A percentile compares a stretch with the other conserved stretches of the same genome.
These are phyloP conservation scores for Allantophomopsis cytisporea DNA, from an alignment of 2,329 filamentous ascomycete genomes.

Conservation along the genomic window DNA sequence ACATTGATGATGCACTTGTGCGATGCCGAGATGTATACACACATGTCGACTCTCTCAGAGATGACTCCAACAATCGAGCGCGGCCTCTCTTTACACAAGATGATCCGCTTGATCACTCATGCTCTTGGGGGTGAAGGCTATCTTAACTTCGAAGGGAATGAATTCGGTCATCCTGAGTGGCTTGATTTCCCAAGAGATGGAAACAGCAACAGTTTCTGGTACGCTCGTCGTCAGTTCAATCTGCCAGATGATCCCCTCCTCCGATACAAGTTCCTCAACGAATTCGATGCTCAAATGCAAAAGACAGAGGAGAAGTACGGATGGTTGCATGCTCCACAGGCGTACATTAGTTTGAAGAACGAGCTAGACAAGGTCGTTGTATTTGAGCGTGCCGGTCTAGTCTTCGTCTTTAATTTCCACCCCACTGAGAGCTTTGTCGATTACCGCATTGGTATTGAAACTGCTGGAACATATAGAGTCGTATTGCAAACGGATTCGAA, in stretches of 20 bases:
- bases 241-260: slow-evolving; percentile 75
- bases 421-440: slow-evolving; percentile 74
- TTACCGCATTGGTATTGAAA: slow-evolving; percentile 82
- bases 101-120: slow-evolving; percentile 92
- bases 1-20: slow-evolving; percentile 96
- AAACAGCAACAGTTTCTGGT: slow-evolving; percentile 89
- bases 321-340: slow-evolving; percentile 77
- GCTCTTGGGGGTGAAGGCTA: slow-evolving; percentile 88
- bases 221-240: slow-evolving; percentile 86
- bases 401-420: slow-evolving; percentile 97
- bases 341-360: slow-evolving; percentile 88
- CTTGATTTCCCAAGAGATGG: slow-evolving; percentile 93
- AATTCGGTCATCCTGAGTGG: slow-evolving; percentile 98
- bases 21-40: slow-evolving; percentile 92
- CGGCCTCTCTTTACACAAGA: slow-evolving; percentile 88
- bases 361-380: slow-evolving; percentile 90
- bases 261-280: slow-evolving; percentile 82
- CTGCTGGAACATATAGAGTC: slow-evolving; percentile 72
- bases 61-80: slow-evolving; percentile 81
- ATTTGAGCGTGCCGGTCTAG: slow-evolving; percentile 79
- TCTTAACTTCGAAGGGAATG: slow-evolving; percentile 97
- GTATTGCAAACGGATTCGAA: slow-evolving; percentile 71
- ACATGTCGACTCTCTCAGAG: slow-evolving; percentile 83
- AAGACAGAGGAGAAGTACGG: slow-evolving; percentile 75
- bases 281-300: slow-evolving; percentile 91